Conservation (phyloP, 192 early-diverging fungal species). For the Lobulomyces angularis region DNA sequence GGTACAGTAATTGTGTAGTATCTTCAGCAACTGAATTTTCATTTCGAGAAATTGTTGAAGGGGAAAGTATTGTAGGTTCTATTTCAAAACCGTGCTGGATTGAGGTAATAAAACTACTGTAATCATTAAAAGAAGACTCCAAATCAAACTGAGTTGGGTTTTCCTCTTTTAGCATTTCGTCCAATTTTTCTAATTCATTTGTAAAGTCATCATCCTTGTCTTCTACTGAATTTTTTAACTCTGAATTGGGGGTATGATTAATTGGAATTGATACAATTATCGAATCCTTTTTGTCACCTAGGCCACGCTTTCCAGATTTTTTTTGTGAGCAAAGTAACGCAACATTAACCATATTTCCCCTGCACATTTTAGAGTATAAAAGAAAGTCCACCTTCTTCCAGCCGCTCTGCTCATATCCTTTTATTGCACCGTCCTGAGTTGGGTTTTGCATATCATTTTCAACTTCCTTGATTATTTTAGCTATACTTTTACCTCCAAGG, state of each 20-base stretch:
- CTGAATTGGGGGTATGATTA: constrained; percentile 9
- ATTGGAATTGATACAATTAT: neutral
- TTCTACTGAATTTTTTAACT: constrained; percentile 25
- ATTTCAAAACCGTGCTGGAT: too few relatives aligned
- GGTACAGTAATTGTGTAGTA: too few relatives aligned
- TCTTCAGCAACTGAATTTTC: too few relatives aligned
- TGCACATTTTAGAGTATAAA: constrained; percentile 12
- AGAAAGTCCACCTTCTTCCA: constrained; percentile 18
- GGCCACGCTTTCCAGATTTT: constrained; percentile 12
- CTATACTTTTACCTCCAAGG: constrained; percentile 24
- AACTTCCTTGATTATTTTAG: constrained; percentile 4
- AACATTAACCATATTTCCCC: constrained; percentile 31
- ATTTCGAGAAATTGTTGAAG: too few relatives aligned
- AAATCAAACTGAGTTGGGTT: too few relatives aligned
- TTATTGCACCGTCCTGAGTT: constrained; percentile 2
- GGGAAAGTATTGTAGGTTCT: too few relatives aligned
- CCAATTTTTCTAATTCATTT: constrained; percentile 16
- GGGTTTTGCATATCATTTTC: constrained; percentile 7
- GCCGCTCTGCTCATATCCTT: constrained; percentile 9
- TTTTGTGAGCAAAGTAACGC: constrained; percentile 24
- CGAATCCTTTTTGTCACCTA: constrained; percentile 16
- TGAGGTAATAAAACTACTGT: too few relatives aligned
- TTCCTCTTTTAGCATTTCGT: too few relatives aligned
- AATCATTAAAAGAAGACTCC: too few relatives aligned
- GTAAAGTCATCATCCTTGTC: constrained; percentile 32